These are phyloP conservation scores for Stygiomarasmius scandens DNA, from an alignment of 1,284 basidiomycete genomes.

Conservation along the genomic window DNA sequence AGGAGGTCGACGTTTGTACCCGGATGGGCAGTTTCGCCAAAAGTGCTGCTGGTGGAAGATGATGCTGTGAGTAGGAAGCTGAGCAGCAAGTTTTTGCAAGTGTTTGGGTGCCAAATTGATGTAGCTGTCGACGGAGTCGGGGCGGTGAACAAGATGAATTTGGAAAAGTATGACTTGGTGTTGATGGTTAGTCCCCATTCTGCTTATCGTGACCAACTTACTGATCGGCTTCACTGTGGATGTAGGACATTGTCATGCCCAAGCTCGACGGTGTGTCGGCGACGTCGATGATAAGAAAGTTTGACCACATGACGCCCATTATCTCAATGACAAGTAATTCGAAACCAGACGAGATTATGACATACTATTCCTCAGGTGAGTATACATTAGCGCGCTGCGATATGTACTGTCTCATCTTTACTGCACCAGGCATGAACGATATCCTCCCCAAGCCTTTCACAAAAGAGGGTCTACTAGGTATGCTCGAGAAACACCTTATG, in stretches of 20 bases:
- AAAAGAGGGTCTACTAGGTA: conserved; percentile 85
- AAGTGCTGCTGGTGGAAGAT: conserved; percentile 93
- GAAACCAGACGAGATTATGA: conserved; percentile 88
- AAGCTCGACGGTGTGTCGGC: conserved; percentile 90
- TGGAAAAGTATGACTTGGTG: conserved; percentile 93
- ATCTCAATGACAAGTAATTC: conserved; percentile 97
- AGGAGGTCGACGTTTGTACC: conserved; percentile 82
- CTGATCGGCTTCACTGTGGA: too few relatives aligned
- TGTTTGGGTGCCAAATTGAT: conserved; percentile 94
- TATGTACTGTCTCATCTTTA: conserved; percentile 2
- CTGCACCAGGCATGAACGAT: conserved; percentile 85
- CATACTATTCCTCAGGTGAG: conserved; percentile 81
- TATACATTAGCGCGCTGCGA: conserved; percentile 11
- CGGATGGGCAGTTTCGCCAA: conserved; percentile 84
- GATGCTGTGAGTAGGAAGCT: conserved; percentile 89
- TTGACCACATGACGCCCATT: conserved; percentile 93
- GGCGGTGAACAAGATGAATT: conserved; percentile 95
- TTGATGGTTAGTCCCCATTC: conserved; percentile 71
- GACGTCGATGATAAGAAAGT: conserved; percentile 91
- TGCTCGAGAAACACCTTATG: conserved; percentile 96
- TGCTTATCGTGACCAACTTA: background rate
- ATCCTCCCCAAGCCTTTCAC: conserved; percentile 97
- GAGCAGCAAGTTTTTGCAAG: conserved; percentile 91
- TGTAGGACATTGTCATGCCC: conserved; percentile 93
- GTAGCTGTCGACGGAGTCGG: conserved; percentile 93